Conservation (phyloP, 1,284 basidiomycete genomes). For the Thecaphora thlaspeos region DNA sequence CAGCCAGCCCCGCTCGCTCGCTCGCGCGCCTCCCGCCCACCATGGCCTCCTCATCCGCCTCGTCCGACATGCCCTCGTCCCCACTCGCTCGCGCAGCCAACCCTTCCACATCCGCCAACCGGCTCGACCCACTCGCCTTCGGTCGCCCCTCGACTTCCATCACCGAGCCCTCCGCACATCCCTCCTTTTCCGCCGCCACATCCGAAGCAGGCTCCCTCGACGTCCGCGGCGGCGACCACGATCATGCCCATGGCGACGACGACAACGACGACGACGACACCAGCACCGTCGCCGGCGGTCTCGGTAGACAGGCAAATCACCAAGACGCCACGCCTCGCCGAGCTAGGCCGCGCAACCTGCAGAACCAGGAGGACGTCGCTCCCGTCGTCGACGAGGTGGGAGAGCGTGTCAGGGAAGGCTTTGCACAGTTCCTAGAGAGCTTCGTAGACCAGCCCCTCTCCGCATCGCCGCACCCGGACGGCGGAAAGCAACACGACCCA, state of each 20-base stretch:
- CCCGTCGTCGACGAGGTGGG: conserved; percentile 87
- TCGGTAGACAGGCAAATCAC: conserved; percentile 28
- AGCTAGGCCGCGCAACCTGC: conserved; percentile 32
- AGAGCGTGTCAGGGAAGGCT: conserved; percentile 85
- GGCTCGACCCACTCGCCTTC: background rate
- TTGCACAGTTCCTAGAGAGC: conserved; percentile 86
- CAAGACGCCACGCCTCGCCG: conserved; percentile 4
- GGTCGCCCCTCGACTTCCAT: background rate
- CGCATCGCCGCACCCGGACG: conserved; percentile 4
- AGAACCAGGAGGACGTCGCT: conserved; percentile 65
- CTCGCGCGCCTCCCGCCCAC: background rate
- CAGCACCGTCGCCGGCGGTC: conserved; percentile 10
- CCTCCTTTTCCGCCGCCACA: conserved; percentile 62
- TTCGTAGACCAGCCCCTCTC: conserved; percentile 65
- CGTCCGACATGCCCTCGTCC: background rate
- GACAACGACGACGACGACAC: conserved; percentile 21
- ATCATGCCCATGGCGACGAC: conserved; percentile 11
- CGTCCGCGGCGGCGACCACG: conserved; percentile 34
- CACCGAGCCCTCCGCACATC: conserved; percentile 10
- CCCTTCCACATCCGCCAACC: background rate
- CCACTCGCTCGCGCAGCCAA: background rate
- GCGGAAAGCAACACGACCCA: conserved; percentile 47
- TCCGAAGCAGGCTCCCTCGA: conserved; percentile 48
- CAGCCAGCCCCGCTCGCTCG: too few relatives aligned
- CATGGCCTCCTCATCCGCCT: background rate